Percentiles rank a stretch among this genome's conserved stretches.
Conservation (phyloP, 2,329 filamentous ascomycete species). For the Aureobasidium sp. region DNA sequence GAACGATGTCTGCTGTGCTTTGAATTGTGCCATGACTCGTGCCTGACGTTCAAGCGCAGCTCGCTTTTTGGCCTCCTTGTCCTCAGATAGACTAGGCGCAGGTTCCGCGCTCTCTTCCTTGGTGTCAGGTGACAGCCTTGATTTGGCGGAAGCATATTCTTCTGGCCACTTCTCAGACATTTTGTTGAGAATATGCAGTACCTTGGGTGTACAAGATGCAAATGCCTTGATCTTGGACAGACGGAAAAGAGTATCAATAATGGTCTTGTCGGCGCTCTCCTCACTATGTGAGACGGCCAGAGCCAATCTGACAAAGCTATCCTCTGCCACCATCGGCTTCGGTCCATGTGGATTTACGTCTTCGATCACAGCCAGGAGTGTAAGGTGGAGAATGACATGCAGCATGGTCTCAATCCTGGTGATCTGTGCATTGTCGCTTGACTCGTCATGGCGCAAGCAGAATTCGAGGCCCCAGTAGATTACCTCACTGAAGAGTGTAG, state of each 20-base stretch:
- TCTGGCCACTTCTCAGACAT: slow-evolving; percentile 76
- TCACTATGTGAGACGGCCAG: neutral
- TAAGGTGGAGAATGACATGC: slow-evolving; percentile 82
- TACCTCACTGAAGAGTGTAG: slow-evolving; percentile 80
- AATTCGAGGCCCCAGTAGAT: slow-evolving; percentile 85
- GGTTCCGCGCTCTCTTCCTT: slow-evolving; percentile 30
- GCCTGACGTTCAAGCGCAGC: slow-evolving; percentile 85
- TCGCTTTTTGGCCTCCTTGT: slow-evolving; percentile 77
- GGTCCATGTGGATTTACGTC: slow-evolving; percentile 40
- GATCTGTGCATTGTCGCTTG: slow-evolving; percentile 66
- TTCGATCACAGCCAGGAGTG: slow-evolving; percentile 78
- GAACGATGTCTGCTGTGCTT: slow-evolving; percentile 94
- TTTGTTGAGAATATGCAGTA: slow-evolving; percentile 72
- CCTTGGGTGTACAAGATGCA: slow-evolving; percentile 76
- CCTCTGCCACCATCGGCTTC: slow-evolving; percentile 7
- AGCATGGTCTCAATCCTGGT: slow-evolving; percentile 87
- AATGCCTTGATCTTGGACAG: slow-evolving; percentile 63
- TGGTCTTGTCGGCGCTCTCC: slow-evolving; percentile 30
- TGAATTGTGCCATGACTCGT: slow-evolving; percentile 94
- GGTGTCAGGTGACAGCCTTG: slow-evolving; percentile 42
- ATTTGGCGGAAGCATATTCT: slow-evolving; percentile 63
- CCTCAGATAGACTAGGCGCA: slow-evolving; percentile 57
- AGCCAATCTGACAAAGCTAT: slow-evolving; percentile 18
- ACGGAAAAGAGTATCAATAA: slow-evolving; percentile 47
- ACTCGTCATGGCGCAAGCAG: slow-evolving; percentile 59